Base-by-base conservation (phyloP, 139 green algal species). In the Nannochloris sp. region DNA sequence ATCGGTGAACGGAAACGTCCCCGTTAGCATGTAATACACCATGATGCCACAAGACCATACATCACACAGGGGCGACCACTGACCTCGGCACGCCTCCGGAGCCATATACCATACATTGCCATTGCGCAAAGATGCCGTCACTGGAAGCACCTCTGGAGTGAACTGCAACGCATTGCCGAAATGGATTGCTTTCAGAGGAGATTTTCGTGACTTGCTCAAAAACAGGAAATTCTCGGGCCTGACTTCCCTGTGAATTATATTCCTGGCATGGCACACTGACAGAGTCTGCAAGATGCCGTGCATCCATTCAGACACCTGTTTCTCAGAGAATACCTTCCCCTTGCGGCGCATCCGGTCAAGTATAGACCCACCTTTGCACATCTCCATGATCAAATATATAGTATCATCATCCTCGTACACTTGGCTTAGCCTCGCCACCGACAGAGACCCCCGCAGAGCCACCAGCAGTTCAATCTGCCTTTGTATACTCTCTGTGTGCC, bases 1-100 rank as follows among this genome's bases (percentile, higher is more conserved):
- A 55, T 78, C 71, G 30, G 67, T 23, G 23, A 78, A 78, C 11
- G 71, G 71, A 33, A 68, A 78, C 11, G 29, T 53, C 13, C 61
- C 59, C 3, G 43, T 49, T 11, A 66, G 12, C 45, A 62, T 68
- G n/a, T 45, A 57, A 33, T 83, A 84, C 0, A 82, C 72, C 85
- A 96, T 95, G 8, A 96, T 77, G 5, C 89, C 89, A 8, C 82
- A 84, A 3, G 86, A 78, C 87, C 87, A 96, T 25, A 94, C 74
- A 33, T 96, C 89, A n/a, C 72, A 79, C 13, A 67, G 73, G 6
- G 87, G 83, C 23, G 76, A 77, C 45, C 87, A 83, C 49, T 85
- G 55, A 28, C 75, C 82, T n/a, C 71, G 75, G 49, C 91, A 77
- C 45, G 80, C 73, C 78, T 95, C 87, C 4, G 84, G 87, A 0